phyloP scores from a whole-genome alignment of 805 yeast species.

The Maudiozyma saulgeensis region DNA sequence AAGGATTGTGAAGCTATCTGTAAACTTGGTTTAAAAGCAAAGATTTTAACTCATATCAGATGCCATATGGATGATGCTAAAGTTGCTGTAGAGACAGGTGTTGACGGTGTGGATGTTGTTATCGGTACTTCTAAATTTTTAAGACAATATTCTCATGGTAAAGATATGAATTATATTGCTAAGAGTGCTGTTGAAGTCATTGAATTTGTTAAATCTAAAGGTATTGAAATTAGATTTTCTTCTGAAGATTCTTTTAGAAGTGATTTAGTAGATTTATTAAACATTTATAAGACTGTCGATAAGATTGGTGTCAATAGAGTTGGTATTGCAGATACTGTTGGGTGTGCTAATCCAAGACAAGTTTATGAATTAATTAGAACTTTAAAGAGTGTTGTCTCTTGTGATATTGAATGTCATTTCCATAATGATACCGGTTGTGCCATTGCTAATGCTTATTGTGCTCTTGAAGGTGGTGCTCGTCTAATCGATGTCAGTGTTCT shows the following conservation, averaged over 20 bases:
- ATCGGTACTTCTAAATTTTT: slow-evolving; percentile 94
- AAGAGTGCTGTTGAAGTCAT: slow-evolving; percentile 93
- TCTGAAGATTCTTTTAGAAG: slow-evolving; percentile 97
- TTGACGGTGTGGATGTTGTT: slow-evolving; percentile 97
- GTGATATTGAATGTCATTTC: slow-evolving; percentile 98
- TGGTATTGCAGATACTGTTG: slow-evolving; percentile 98
- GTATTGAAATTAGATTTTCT: slow-evolving; percentile 91
- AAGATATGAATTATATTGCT: slow-evolving; percentile 96
- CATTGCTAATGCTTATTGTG: slow-evolving; percentile 96
- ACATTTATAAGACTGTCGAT: slow-evolving; percentile 92
- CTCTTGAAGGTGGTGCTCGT: slow-evolving; percentile 94
- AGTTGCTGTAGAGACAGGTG: slow-evolving; percentile 96
- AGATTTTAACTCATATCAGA: slow-evolving; percentile 91
- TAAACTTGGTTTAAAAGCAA: slow-evolving; percentile 93
- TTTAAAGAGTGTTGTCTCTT: slow-evolving; percentile 81
- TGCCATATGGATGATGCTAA: slow-evolving; percentile 99
- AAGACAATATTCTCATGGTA: slow-evolving; percentile 92
- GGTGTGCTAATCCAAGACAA: slow-evolving; percentile 98
- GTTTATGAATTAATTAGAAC: slow-evolving; percentile 94
- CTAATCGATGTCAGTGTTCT: slow-evolving; percentile 92
- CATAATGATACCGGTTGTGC: slow-evolving; percentile 99
- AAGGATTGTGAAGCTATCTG: slow-evolving; percentile 96
- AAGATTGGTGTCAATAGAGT: slow-evolving; percentile 97
- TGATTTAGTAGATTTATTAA: slow-evolving; percentile 87
- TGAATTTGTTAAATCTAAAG: slow-evolving; percentile 92